Evolutionary conservation across 805 yeast species (phyloP).

Genomic region (Scheffersomyces ergatensis): DNA sequence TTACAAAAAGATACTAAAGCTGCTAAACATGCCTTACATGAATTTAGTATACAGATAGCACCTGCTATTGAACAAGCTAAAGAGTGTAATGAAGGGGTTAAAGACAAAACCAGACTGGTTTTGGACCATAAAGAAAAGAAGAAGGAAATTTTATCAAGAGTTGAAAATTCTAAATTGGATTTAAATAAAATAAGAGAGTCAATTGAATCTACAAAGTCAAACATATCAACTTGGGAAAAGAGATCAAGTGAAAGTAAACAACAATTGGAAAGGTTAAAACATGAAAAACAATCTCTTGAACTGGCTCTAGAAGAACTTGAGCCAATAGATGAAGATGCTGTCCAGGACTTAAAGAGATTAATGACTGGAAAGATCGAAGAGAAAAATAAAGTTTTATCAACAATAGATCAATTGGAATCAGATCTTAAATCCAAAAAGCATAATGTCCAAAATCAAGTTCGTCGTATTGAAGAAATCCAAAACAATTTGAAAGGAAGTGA

Average conservation of each 20-base stretch:
- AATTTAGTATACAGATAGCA: constrained; percentile 17
- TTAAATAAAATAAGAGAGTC: neutral
- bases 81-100: neutral
- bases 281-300: neutral
- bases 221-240: neutral
- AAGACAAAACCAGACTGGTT: neutral
- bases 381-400: constrained; percentile 12
- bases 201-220: neutral
- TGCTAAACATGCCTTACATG: constrained; percentile 29
- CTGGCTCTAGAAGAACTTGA: constrained; percentile 10
- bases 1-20: constrained; percentile 33
- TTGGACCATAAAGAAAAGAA: neutral
- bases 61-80: constrained; percentile 19
- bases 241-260: neutral
- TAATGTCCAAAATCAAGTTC: neutral
- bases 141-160: neutral
- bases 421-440: neutral
- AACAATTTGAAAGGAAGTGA: constrained; percentile 44
- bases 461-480: constrained; percentile 4
- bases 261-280: neutral
- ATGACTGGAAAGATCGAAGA: constrained; percentile 5
- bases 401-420: neutral
- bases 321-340: constrained; percentile 28
- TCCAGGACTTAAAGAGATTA: constrained; percentile 14
- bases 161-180: neutral